Conservation (phyloP, 2,329 filamentous ascomycete species). For the Cryphonectria parasitica region DNA sequence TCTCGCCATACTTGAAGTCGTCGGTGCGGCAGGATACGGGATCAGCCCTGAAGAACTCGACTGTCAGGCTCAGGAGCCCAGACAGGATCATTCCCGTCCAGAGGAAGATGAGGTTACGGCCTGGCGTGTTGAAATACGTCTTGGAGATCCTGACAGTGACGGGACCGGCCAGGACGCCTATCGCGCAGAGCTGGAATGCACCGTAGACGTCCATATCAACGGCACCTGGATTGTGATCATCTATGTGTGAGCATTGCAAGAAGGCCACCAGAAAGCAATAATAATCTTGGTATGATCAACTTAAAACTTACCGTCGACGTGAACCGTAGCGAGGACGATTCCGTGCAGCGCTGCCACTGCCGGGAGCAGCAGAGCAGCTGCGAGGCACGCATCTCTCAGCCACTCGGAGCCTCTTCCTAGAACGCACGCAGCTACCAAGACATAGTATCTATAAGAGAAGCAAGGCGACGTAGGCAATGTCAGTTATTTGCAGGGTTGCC, state of each 20-base stretch:
- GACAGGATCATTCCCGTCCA: slow-evolving; percentile 66
- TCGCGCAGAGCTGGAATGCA: slow-evolving; percentile 68
- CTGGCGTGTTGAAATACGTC: slow-evolving; percentile 67
- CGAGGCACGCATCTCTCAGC: slow-evolving; percentile 66
- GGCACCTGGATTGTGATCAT: slow-evolving; percentile 49
- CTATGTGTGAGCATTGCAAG: not conserved
- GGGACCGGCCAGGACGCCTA: slow-evolving; percentile 67
- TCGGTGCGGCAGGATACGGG: slow-evolving; percentile 45
- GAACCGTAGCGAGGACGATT: slow-evolving; percentile 62
- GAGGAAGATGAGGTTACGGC: slow-evolving; percentile 67
- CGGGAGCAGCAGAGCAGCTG: slow-evolving; percentile 64
- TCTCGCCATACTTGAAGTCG: slow-evolving; percentile 49
- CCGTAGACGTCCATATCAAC: slow-evolving; percentile 72
- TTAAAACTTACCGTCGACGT: slow-evolving; percentile 56
- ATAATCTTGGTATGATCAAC: not conserved
- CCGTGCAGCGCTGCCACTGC: slow-evolving; percentile 67
- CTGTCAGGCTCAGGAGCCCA: slow-evolving; percentile 62
- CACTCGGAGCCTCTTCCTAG: slow-evolving; percentile 64
- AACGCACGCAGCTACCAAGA: slow-evolving; percentile 65
- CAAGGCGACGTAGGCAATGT: not conserved
- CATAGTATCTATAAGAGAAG: slow-evolving; percentile 59
- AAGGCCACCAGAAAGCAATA: too few species aligned
- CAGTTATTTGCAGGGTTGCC: not conserved
- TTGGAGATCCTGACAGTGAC: slow-evolving; percentile 63
- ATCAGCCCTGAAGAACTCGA: slow-evolving; percentile 65